These are phyloP conservation scores for Epichloe gansuensis DNA, from an alignment of 2,329 filamentous ascomycete genomes.

Conservation along the genomic window DNA sequence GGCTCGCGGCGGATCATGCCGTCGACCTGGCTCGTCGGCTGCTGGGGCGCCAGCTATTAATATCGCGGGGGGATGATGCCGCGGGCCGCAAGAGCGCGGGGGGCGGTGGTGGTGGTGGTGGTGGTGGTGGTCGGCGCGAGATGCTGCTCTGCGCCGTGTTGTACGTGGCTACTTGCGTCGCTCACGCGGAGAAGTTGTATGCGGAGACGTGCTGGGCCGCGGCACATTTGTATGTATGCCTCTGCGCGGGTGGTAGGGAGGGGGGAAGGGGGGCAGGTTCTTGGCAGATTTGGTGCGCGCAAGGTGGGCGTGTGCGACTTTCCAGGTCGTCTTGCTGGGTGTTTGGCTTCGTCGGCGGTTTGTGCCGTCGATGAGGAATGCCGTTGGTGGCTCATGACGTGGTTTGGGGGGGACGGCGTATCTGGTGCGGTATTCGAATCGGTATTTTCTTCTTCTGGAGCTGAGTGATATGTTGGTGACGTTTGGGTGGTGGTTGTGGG, in stretches of 20 bases:
- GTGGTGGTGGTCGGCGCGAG: background rate
- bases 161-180: conserved; percentile 15
- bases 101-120: background rate
- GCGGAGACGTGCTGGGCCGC: conserved; percentile 14
- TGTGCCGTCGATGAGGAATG: background rate
- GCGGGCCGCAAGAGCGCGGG: background rate
- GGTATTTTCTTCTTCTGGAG: conserved; percentile 26
- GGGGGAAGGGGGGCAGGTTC: conserved; percentile 5
- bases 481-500: conserved; percentile 9
- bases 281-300: conserved; percentile 5
- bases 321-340: conserved; percentile 11
- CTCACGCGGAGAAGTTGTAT: conserved; percentile 18
- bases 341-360: conserved; percentile 3
- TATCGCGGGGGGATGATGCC: background rate
- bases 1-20: background rate
- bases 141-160: conserved; percentile 7
- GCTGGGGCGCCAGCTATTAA: background rate
- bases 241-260: conserved; percentile 9
- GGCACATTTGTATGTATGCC: conserved; percentile 17
- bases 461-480: conserved; percentile 21
- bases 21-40: background rate
- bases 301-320: conserved; percentile 6
- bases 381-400: conserved; percentile 6
- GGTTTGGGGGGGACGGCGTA: conserved; percentile 10
- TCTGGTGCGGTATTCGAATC: conserved; percentile 22